Base-by-base conservation (phyloP, 257 asterid species). In the Fraxinus anomala region DNA sequence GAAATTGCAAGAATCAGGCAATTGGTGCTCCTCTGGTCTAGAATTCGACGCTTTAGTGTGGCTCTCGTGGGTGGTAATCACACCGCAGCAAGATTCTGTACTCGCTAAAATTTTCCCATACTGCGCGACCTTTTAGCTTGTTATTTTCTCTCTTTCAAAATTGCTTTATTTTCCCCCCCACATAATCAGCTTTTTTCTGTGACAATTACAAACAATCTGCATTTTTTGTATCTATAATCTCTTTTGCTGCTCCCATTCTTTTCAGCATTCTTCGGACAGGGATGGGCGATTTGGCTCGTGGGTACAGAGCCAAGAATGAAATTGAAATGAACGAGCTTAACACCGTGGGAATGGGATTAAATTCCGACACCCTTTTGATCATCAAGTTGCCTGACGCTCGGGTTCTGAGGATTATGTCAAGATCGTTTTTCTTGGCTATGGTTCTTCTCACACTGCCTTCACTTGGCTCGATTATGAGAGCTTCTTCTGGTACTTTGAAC, bases 41-140 rank as follows among this genome's bases (percentile, higher is more conserved):
- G 83, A 51, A 72, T 74, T 19, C 84, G 84, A 88, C 83, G 59
- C 73, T 81, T 4, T 51, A 91, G 91, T 76, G 85, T 88, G 44
- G 90, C 89, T 83, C 93, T 93, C 77, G 89, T 91, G 83, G 97
- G 97, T 87, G 96, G 92, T 39, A 92, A 92, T 51, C 97, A 91
- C 88, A 91, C 97, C 80, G 94, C 96, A 59, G 77, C 97, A 74
- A 86, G 96, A 80, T 92, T 92, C 82, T 92, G 95, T 86, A 80
- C 90, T 76, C 97, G 96, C 87, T 92, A 92, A 80, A 56, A 3
- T 10, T 21, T 51, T 21, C 28, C 54, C 68, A 73, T 24, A 69
- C 13, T 5, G 17, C 69, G 69, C 36, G 68, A 63, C 71, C 44
- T 30, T 63, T 11, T 63, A 63, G 78, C 66, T 79, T 54, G 61